Conservation (phyloP, 164 flowering plant genomes). For the Annona cherimola region DNA sequence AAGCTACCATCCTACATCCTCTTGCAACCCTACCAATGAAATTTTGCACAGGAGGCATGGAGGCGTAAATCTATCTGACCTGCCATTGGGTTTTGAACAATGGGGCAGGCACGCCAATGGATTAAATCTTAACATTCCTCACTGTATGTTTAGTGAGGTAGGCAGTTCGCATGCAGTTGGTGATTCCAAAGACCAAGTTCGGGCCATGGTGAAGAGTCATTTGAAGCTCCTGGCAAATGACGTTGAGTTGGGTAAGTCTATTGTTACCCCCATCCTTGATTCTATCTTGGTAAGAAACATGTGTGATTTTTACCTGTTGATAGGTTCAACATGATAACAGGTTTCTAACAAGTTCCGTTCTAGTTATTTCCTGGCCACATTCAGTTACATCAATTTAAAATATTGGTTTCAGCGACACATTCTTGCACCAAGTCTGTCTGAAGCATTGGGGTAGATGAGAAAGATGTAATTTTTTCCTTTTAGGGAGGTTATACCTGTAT, state of each 20-base stretch:
- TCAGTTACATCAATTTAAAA: neutral
- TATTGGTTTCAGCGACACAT: neutral
- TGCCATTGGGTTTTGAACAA: conserved; percentile 26
- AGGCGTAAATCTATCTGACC: conserved; percentile 12
- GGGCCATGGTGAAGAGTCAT: conserved; percentile 40
- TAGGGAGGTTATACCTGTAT: too few species aligned
- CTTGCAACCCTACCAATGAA: conserved; percentile 19
- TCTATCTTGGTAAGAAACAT: neutral
- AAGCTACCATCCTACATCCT: conserved; percentile 18
- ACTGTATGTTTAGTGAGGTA: conserved; percentile 13
- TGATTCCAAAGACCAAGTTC: conserved; percentile 38
- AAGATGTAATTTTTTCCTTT: too few species aligned
- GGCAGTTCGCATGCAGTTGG: conserved; percentile 19
- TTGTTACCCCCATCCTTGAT: neutral
- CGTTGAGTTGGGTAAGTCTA: conserved; percentile 41
- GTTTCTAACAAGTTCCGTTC: neutral
- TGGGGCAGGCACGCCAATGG: conserved; percentile 28
- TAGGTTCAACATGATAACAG: neutral
- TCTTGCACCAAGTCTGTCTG: neutral
- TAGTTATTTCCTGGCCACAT: neutral
- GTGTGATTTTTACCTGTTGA: neutral
- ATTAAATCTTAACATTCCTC: conserved; percentile 18
- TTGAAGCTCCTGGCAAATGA: conserved; percentile 39
- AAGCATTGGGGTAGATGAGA: too few species aligned
- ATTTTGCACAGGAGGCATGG: conserved; percentile 22